Percentiles rank a stretch among this genome's conserved stretches.
Evolutionary conservation across 2,329 filamentous ascomycete species (phyloP).

Genomic region (Colletotrichum trifolii): DNA sequence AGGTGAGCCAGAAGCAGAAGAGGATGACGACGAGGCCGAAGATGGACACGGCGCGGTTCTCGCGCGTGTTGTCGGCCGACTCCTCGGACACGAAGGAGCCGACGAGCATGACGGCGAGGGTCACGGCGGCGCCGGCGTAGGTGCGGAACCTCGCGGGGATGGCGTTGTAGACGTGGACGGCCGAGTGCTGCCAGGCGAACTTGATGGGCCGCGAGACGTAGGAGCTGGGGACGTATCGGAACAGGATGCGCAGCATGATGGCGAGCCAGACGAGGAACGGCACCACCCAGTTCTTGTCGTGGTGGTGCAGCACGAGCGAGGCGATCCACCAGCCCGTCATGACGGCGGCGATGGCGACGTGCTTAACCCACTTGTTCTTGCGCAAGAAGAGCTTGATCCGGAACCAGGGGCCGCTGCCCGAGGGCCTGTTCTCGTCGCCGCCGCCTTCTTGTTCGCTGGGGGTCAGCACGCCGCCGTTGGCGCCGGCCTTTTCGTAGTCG

Average conservation of each 20-base stretch:
- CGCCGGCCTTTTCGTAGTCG: constrained; percentile 49
- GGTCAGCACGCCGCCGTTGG: constrained; percentile 50
- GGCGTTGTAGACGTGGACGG: constrained; percentile 64
- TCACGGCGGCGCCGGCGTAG: constrained; percentile 69
- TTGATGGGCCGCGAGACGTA: constrained; percentile 75
- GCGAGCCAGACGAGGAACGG: constrained; percentile 85
- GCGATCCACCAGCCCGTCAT: constrained; percentile 80
- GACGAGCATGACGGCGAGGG: constrained; percentile 79
- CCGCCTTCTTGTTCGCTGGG: constrained; percentile 40
- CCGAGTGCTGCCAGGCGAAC: constrained; percentile 75
- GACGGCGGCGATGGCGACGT: constrained; percentile 57
- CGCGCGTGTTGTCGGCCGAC: constrained; percentile 79
- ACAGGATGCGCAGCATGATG: constrained; percentile 78
- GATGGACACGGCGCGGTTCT: constrained; percentile 82
- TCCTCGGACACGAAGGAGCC: constrained; percentile 81
- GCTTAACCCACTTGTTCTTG: constrained; percentile 57
- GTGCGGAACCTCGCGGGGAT: constrained; percentile 76
- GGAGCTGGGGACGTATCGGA: constrained; percentile 76
- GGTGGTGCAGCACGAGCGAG: constrained; percentile 75
- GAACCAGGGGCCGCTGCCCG: constrained; percentile 38
- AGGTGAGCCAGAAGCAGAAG: constrained; percentile 74
- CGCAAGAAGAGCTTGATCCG: constrained; percentile 49
- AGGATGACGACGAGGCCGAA: constrained; percentile 82
- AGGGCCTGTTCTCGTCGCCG: neutral
- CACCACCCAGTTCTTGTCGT: constrained; percentile 82